A percentile compares a stretch with the other conserved stretches of the same genome.
These are phyloP conservation scores for Fraxinus sp. DNA, from an alignment of 305 asterid genomes.

Conservation along the genomic window DNA sequence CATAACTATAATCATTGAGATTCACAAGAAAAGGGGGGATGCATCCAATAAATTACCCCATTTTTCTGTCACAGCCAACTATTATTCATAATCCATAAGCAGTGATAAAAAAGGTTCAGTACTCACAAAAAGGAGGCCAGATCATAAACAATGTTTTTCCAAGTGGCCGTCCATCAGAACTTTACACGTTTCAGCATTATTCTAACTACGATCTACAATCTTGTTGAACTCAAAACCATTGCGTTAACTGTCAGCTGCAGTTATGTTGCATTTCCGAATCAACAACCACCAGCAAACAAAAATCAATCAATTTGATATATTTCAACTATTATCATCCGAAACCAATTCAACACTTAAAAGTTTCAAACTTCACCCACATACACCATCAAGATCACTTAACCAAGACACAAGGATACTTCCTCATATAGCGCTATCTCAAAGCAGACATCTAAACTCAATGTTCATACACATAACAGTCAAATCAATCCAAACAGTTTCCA, in stretches of 20 bases:
- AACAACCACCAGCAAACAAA: not conserved
- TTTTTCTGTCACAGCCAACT: not conserved
- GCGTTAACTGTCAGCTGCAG: constrained; percentile 7
- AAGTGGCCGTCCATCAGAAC: constrained; percentile 16
- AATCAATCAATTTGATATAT: constrained; percentile 8
- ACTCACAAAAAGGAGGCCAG: not conserved
- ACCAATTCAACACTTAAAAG: constrained; percentile 26
- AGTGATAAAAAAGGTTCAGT: constrained; percentile 13
- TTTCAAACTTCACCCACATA: constrained; percentile 17
- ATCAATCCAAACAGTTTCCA: constrained; percentile 22
- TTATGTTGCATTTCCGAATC: constrained; percentile 11
- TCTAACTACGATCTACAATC: not conserved
- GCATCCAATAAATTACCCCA: constrained; percentile 7
- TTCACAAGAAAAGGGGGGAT: not conserved
- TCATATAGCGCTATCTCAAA: constrained; percentile 26
- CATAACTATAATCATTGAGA: not conserved
- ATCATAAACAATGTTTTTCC: constrained; percentile 6
- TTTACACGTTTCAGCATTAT: not conserved
- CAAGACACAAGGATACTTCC: constrained; percentile 15
- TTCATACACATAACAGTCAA: constrained; percentile 24
- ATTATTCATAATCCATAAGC: constrained; percentile 12
- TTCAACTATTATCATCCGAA: constrained; percentile 4
- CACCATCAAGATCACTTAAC: constrained; percentile 12
- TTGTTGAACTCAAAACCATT: constrained; percentile 14
- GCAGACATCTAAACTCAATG: not conserved